Evolutionary conservation across 306 rosid genomes (phyloP).

Genomic region (Parietaria judaica): DNA sequence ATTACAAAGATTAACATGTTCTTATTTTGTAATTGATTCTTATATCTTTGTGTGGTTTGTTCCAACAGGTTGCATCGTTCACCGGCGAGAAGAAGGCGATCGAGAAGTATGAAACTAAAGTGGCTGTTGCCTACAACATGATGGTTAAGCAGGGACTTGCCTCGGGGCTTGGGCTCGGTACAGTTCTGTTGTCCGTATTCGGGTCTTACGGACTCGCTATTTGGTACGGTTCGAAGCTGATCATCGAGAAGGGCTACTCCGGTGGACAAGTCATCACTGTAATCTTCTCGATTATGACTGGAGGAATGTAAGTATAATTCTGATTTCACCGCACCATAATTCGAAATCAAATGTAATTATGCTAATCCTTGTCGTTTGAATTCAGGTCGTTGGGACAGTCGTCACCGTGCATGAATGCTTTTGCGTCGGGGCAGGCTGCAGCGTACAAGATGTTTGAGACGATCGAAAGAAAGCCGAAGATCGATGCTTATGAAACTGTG

Average conservation of each 20-base stretch:
- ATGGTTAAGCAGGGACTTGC: slow-evolving; percentile 59
- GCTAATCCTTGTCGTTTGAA: not conserved
- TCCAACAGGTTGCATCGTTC: slow-evolving; percentile 71
- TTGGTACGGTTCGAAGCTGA: slow-evolving; percentile 79
- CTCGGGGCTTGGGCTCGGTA: slow-evolving; percentile 59
- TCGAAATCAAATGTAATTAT: no score
- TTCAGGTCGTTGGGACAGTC: slow-evolving; percentile 68
- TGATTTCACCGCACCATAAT: no score
- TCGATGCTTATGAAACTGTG: slow-evolving; percentile 54
- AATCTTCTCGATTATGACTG: slow-evolving; percentile 61
- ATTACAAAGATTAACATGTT: not conserved
- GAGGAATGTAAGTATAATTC: slow-evolving; percentile 63
- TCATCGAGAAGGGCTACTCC: slow-evolving; percentile 48
- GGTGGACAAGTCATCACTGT: slow-evolving; percentile 71
- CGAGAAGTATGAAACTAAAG: slow-evolving; percentile 51
- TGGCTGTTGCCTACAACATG: slow-evolving; percentile 45
- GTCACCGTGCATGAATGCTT: slow-evolving; percentile 70
- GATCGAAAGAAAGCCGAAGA: slow-evolving; percentile 51
- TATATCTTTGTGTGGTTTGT: not conserved
- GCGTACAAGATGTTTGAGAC: slow-evolving; percentile 87
- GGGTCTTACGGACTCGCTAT: slow-evolving; percentile 72
- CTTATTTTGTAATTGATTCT: not conserved
- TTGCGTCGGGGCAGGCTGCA: slow-evolving; percentile 82
- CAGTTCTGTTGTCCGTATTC: slow-evolving; percentile 33
- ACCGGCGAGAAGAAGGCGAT: slow-evolving; percentile 72